These are phyloP conservation scores for Xylaria hypoxylon DNA, from an alignment of 2,329 filamentous ascomycete species.

Conservation along the genomic window DNA sequence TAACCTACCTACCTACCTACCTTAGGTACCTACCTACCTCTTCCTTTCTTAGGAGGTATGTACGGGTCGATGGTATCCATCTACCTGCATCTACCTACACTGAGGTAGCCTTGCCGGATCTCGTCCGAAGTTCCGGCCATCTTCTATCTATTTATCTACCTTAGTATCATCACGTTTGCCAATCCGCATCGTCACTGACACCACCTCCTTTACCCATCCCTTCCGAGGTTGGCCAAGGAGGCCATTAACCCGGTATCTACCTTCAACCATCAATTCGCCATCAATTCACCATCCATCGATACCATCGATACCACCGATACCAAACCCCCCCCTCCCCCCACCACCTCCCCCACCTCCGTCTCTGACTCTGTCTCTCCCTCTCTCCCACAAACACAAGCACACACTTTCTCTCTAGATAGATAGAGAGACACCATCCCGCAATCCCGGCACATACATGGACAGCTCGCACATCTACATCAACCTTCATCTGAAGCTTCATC, in stretches of 20 bases:
- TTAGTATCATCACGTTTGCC: neutral
- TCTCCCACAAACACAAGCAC: too few relatives aligned
- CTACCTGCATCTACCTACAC: neutral
- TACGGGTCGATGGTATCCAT: constrained; percentile 1
- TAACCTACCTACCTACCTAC: too few relatives aligned
- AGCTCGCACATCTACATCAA: neutral
- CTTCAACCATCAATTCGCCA: neutral
- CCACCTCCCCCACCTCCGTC: too few relatives aligned
- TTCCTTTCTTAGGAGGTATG: too few relatives aligned
- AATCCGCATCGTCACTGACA: neutral
- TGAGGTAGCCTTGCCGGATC: neutral
- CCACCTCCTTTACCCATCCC: neutral
- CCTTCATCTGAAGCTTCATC: neutral
- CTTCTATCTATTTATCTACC: neutral
- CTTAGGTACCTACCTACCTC: neutral
- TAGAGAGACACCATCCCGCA: neutral
- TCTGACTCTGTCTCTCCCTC: neutral
- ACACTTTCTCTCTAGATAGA: too few relatives aligned
- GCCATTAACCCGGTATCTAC: neutral
- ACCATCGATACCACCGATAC: neutral
- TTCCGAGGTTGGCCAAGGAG: neutral
- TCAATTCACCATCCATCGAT: neutral
- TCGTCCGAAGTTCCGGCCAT: neutral
- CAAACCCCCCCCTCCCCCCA: too few relatives aligned
- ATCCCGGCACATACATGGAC: neutral